Base-by-base conservation (phyloP, 192 early-diverging fungal genomes). In the Thamnidium elegans region DNA sequence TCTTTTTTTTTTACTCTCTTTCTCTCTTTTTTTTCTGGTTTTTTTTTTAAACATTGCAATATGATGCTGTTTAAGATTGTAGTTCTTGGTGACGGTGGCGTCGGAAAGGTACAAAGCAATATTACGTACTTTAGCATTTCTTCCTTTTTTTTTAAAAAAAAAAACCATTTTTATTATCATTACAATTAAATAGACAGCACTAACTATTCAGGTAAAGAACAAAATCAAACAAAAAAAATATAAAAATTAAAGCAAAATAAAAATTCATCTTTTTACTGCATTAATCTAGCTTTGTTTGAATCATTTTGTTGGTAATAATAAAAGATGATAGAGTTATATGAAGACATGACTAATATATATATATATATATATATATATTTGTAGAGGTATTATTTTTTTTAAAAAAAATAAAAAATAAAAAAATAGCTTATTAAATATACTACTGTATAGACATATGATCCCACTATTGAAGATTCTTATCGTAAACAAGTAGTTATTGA, bases 381-480 rank as follows among this genome's bases (percentile, higher is more conserved):
- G 46, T 52, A 68, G 67, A 68, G 59, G 67, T 68, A 62, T 54
- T 3, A 8, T 15, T 30, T 26, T 45, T 52, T 34, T n/a, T n/a
- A n/a, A n/a, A n/a, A n/a, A n/a, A n/a, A n/a, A n/a, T n/a, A n/a
- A n/a, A n/a, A n/a, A n/a, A n/a, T n/a, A n/a, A n/a, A n/a, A n/a
- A n/a, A n/a, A n/a, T 21, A 19, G n/a, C 19, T 17, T 48, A 48
- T 20, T 45, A 61, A 26, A n/a, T 13, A 42, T 26, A 26, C 26
- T 26, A 26, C 26, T 26, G 4, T 44, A 42, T 42, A 89, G 83
- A 96, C 92, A 68, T 98, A 97, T 71, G 94, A 97, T 79, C 96
- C 96, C 53, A 98, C 96, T 13, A 98, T 96, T 59, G 96, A 98
- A 76, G 96, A 96, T 75, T 95, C 92, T 20, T 98, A 97, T 78